These are phyloP conservation scores for Escallonia rubra DNA, from an alignment of 129 eudicot species.

Conservation along the genomic window DNA sequence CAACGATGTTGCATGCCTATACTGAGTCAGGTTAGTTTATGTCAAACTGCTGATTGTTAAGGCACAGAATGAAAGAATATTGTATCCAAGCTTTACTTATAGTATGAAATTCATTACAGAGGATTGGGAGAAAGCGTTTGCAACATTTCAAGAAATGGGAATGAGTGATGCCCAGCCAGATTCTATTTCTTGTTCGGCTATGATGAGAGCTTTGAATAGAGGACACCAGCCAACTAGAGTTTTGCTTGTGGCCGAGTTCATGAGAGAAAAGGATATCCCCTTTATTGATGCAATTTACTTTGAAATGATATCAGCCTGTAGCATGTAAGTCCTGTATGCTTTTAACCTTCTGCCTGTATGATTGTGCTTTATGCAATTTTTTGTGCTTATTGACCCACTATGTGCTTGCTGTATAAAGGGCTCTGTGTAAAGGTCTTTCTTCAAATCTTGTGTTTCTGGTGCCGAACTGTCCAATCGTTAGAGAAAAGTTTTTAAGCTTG, in stretches of 20 bases:
- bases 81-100: neutral
- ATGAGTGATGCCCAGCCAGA: slow-evolving; percentile 66
- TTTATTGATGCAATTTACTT: slow-evolving; percentile 64
- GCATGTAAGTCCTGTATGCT: slow-evolving; percentile 54
- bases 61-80: neutral
- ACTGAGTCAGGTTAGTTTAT: slow-evolving; percentile 52
- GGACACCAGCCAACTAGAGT: slow-evolving; percentile 80
- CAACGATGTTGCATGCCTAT: slow-evolving; percentile 80
- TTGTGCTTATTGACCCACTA: neutral
- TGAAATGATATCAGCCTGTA: slow-evolving; percentile 86
- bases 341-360: neutral
- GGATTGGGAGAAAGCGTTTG: slow-evolving; percentile 70
- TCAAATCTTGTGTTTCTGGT: no score
- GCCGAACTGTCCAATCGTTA: neutral
- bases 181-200: slow-evolving; percentile 79
- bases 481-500: neutral
- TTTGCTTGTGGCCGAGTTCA: slow-evolving; percentile 55
- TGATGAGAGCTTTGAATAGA: slow-evolving; percentile 82
- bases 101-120: slow-evolving; percentile 35
- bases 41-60: neutral
- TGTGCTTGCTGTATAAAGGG: neutral
- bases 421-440: neutral
- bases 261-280: slow-evolving; percentile 65
- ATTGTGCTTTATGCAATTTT: neutral
- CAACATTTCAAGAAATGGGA: slow-evolving; percentile 82